Conservation (phyloP, 306 rosid species). For the Casuarina equisetifolia region DNA sequence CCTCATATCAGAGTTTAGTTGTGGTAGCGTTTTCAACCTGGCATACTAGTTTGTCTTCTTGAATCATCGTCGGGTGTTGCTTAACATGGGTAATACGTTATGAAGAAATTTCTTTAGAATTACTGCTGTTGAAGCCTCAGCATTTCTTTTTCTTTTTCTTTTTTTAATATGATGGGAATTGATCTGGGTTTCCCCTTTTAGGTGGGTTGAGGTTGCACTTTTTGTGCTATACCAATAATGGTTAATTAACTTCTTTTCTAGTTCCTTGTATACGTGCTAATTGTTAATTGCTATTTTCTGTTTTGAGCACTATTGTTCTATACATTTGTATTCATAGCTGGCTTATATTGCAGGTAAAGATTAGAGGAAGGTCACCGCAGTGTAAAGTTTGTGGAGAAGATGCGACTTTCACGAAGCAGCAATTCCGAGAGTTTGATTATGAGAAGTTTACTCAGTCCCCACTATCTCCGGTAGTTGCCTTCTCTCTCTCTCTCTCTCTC, state of each 20-base stretch:
- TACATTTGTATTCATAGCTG: slow-evolving; percentile 1
- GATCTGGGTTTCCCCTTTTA: not conserved
- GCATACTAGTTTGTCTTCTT: not conserved
- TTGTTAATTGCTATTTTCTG: not conserved
- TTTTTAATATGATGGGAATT: not conserved
- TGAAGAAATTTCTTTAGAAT: not conserved
- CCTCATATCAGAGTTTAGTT: not conserved
- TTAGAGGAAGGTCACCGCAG: slow-evolving; percentile 77
- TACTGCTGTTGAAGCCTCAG: not conserved
- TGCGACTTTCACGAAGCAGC: slow-evolving; percentile 48
- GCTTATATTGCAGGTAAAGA: slow-evolving; percentile 67
- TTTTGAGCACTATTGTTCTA: not conserved
- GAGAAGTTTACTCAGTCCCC: slow-evolving; percentile 87
- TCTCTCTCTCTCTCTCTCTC: not conserved
- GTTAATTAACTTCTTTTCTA: not conserved
- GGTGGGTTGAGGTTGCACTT: not conserved
- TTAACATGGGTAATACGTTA: not conserved
- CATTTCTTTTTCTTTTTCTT: not conserved
- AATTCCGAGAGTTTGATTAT: slow-evolving; percentile 78
- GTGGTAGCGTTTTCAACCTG: not conserved
- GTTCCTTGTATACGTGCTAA: not conserved
- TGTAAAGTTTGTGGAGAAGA: slow-evolving; percentile 84
- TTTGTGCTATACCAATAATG: not conserved
- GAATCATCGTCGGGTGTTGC: not conserved
- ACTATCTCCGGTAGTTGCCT: slow-evolving; percentile 52